Evolutionary conservation across 2,329 filamentous ascomycete species (phyloP).

Genomic region (Fusarium pilosicola): DNA sequence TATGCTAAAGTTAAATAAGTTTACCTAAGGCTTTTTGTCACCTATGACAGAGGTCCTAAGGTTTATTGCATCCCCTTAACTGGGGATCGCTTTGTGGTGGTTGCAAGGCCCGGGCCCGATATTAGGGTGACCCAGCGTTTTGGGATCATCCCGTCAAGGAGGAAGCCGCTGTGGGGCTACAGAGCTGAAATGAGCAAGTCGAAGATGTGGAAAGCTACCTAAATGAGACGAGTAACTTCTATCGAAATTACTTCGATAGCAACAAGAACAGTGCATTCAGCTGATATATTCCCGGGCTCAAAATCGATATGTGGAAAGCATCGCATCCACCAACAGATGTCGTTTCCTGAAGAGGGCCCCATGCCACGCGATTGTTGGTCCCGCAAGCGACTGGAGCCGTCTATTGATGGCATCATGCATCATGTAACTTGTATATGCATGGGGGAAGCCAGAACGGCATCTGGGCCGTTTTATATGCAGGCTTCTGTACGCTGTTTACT

Average conservation of each 20-base stretch:
- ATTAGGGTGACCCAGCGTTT: slow-evolving; percentile 38
- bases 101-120: slow-evolving; percentile 35
- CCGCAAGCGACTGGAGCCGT: slow-evolving; percentile 19
- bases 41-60: too few relatives aligned
- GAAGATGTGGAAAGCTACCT: background rate
- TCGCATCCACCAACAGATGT: slow-evolving; percentile 6
- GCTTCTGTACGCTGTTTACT: slow-evolving; percentile 8
- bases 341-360: background rate
- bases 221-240: background rate
- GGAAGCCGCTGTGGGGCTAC: slow-evolving; percentile 34
- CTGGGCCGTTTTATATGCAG: slow-evolving; percentile 24
- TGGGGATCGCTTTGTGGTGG: slow-evolving; percentile 30
- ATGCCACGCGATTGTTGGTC: slow-evolving; percentile 23
- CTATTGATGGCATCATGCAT: slow-evolving; percentile 36
- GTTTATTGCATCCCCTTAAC: too few relatives aligned
- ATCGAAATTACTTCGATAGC: background rate
- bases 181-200: background rate
- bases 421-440: slow-evolving; percentile 27
- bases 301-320: background rate
- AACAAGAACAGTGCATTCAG: background rate
- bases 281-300: background rate
- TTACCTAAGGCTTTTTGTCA: too few relatives aligned
- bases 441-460: slow-evolving; percentile 20
- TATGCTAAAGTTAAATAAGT: too few relatives aligned
- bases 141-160: slow-evolving; percentile 31